Evolutionary conservation across 352 stramenopile genomes (phyloP).

Genomic region (Phytophthora quininea): DNA sequence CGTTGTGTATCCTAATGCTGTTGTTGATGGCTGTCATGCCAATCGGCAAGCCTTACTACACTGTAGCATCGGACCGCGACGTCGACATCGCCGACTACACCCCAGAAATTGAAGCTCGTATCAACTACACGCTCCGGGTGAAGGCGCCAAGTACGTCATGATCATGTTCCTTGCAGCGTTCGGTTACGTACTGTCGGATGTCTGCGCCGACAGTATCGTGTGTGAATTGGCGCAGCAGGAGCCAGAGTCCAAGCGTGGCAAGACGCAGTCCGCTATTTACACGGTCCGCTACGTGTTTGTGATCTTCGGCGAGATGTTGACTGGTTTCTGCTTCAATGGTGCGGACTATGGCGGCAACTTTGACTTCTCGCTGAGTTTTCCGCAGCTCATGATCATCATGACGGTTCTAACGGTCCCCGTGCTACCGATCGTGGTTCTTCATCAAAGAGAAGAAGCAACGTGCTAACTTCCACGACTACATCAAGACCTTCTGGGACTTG

Average conservation of each 20-base stretch:
- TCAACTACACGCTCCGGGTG: slow-evolving; percentile 39
- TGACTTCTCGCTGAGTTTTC: slow-evolving; percentile 36
- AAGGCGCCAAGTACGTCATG: slow-evolving; percentile 39
- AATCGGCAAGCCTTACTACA: slow-evolving; percentile 57
- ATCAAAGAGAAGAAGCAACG: slow-evolving; percentile 31
- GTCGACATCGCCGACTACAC: slow-evolving; percentile 30
- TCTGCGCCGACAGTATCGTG: slow-evolving; percentile 56
- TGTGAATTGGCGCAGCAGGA: slow-evolving; percentile 57
- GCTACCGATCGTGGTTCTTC: slow-evolving; percentile 40
- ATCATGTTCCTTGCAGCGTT: slow-evolving; percentile 55
- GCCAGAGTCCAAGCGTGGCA: slow-evolving; percentile 43
- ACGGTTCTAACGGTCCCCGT: slow-evolving; percentile 20
- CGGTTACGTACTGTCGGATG: slow-evolving; percentile 64
- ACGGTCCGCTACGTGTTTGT: slow-evolving; percentile 28
- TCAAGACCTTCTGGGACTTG: slow-evolving; percentile 38
- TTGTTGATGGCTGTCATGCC: slow-evolving; percentile 45
- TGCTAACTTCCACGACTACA: slow-evolving; percentile 33
- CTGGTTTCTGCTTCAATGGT: slow-evolving; percentile 56
- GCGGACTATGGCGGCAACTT: slow-evolving; percentile 52
- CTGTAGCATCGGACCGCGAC: slow-evolving; percentile 21
- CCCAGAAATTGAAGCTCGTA: slow-evolving; percentile 23
- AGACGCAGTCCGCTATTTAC: slow-evolving; percentile 47
- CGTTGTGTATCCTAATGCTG: slow-evolving; percentile 45
- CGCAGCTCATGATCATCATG: slow-evolving; percentile 48
- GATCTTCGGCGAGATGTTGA: slow-evolving; percentile 40